Evolutionary conservation across 371 early-diverging fungal species (phyloP), one percentile per base, ranked within the genome.

Genomic region (Capniomyces stellatus): DNA sequence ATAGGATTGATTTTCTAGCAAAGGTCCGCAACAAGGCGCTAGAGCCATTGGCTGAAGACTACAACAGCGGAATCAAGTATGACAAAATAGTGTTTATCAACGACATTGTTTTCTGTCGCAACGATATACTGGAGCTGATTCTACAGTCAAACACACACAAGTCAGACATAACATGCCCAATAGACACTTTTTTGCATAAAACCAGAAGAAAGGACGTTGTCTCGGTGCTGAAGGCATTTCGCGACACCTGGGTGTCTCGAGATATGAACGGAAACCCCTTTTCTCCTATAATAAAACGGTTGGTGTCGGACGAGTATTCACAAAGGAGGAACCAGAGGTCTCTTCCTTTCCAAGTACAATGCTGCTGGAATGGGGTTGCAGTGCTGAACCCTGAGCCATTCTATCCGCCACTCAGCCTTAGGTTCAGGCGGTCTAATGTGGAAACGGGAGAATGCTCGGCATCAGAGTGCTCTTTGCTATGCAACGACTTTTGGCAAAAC

Each of bases 341-440:
- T 41, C 51, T 59, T 10, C 76, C 74, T 6, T 61, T 64, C 43
- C 71, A 75, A 50, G 70, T 61, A 21, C 66, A 64, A 41, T 74
- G 75, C 50, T 74, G 72, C 54, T 74, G 74, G 75, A 75, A 75
- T 53, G 74, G 74, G 29, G 46, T 61, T 35, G 62, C 67, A 0
- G 64, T 73, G 10, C 46, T 75, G 3, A 62, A 69, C 43, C 53
- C 75, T 2, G 46, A 12, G 0, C 64, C 64, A 27, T 68, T 74
- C 44, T 27, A 24, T 2, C 51, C 46, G 12, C 15, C 22, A 15
- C 46, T 49, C 19, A 46, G 25, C 1, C 42, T 67, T 29, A 48
- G 58, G 24, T 71, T 73, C 51, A 48, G 69, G 15, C 54, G 71
- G 19, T 24, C 48, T 19, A 48, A 48, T 12, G 58, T 54, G 42